Conservation (phyloP, 2,329 filamentous ascomycete genomes). For the Byssochlamys sp. region DNA sequence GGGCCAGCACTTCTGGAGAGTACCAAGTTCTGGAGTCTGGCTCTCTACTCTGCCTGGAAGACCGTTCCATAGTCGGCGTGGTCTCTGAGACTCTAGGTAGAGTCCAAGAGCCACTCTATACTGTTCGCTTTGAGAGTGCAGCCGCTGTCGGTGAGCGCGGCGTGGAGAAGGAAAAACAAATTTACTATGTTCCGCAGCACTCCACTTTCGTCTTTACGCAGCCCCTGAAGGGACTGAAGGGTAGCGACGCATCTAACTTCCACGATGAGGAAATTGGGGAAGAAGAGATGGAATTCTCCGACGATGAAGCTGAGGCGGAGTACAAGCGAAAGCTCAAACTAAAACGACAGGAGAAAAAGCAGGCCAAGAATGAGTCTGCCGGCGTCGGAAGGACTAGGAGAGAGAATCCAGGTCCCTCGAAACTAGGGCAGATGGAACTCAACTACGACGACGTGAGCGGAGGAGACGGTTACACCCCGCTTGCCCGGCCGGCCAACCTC, state of each 20-base stretch:
- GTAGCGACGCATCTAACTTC: conserved; percentile 87
- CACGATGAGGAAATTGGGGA: conserved; percentile 83
- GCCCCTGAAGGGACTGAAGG: conserved; percentile 66
- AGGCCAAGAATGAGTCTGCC: conserved; percentile 35
- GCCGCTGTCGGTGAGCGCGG: conserved; percentile 59
- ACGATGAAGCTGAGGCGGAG: conserved; percentile 87
- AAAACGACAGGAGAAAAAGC: conserved; percentile 50
- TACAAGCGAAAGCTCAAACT: conserved; percentile 62
- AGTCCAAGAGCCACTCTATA: conserved; percentile 78
- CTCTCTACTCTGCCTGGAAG: conserved; percentile 69
- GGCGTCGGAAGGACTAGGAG: conserved; percentile 29
- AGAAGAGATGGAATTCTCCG: conserved; percentile 88
- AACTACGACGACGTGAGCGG: conserved; percentile 57
- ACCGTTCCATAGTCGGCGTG: conserved; percentile 67
- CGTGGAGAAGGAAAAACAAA: conserved; percentile 56
- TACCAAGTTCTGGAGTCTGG: conserved; percentile 76
- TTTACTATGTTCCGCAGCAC: conserved; percentile 72
- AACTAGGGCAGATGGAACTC: conserved; percentile 37
- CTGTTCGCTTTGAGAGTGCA: conserved; percentile 61
- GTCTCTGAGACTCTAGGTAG: conserved; percentile 79
- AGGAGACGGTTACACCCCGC: conserved; percentile 55
- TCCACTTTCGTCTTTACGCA: conserved; percentile 81
- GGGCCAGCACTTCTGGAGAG: conserved; percentile 67
- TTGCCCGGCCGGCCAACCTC: conserved; percentile 58
- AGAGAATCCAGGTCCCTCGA: conserved; percentile 28